Base-by-base conservation (phyloP, 2,329 filamentous ascomycete genomes). In the Thelonectria blattea region DNA sequence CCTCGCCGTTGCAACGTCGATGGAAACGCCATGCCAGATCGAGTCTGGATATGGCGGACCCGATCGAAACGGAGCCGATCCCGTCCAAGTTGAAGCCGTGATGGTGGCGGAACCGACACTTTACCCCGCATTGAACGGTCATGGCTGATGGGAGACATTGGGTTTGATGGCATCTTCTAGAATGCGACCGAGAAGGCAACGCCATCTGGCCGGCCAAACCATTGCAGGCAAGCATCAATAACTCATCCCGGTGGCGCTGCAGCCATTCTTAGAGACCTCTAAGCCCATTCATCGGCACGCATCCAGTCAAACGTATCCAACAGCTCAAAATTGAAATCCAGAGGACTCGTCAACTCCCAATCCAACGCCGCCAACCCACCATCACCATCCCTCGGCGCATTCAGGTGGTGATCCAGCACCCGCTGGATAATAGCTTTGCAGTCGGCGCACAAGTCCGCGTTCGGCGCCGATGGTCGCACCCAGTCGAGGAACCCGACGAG, bases 401-500 rank as follows among this genome's bases (percentile, higher is more conserved):
- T 82, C 9, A 84, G 72, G 2, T 80, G 76, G 47, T 82, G 78
- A 39, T 84, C 81, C 9, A 84, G 72, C 2, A 84, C 82, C 14
- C 76, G 78, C 56, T 81, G 78, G 50, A 85, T 82, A 17, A 83
- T 75, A 3, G 72, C 72, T 57, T 80, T 79, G 68, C 79, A 81
- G 18, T 79, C 73, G 12, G 68, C 71, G 64, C 81, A 84, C 4
- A 84, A 70, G 12, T 79, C 75, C 5, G 77, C 79, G 32, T 84
- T 84, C 2, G 81, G 80, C 0, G 79, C 79, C 2, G 76, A 75
- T 0, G 80, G 80, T 3, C 75, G 74, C 2, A 84, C 74, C 82
- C 82, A 84, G 57, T 82, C 80, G 4, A 84, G 73, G 51, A 83
- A 84, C 0, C 79, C 81, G 2, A 83, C 76, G 0, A 85, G 72